A percentile compares a stretch with the other conserved stretches of the same genome.
These are phyloP conservation scores for Bolboschoenoplectus hybrid DNA, from an alignment of 202 grass and related monocot species.

Conservation along the genomic window DNA sequence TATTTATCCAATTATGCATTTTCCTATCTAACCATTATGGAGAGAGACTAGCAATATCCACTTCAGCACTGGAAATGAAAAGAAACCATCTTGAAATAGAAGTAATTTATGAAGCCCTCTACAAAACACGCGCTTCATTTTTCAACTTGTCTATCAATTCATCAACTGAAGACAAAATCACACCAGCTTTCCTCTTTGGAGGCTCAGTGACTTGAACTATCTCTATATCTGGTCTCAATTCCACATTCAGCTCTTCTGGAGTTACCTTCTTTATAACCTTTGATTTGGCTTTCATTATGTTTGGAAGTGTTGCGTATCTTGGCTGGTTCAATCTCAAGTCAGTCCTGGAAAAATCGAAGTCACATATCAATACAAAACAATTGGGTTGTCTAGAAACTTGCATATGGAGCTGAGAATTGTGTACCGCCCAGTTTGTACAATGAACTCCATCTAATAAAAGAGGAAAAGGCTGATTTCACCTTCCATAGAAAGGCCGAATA, in stretches of 20 bases:
- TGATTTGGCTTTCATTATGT: constrained; percentile 98
- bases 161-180: constrained; percentile 74
- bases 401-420: constrained; percentile 1
- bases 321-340: constrained; percentile 94
- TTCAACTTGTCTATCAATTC: constrained; percentile 83
- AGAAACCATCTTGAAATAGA: neutral
- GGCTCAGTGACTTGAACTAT: constrained; percentile 72
- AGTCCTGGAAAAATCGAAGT: constrained; percentile 52
- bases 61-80: neutral
- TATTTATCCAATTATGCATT: neutral
- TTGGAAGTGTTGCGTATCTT: constrained; percentile 86
- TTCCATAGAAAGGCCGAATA: neutral
- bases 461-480: neutral
- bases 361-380: neutral
- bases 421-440: neutral
- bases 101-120: constrained; percentile 25
- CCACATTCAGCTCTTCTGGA: constrained; percentile 65
- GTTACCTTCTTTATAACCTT: constrained; percentile 87
- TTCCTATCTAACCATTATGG: constrained; percentile 21
- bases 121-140: constrained; percentile 76
- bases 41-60: constrained; percentile 5
- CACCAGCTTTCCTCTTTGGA: constrained; percentile 83
- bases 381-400: neutral
- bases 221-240: constrained; percentile 82
- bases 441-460: neutral